Base-by-base conservation (phyloP, 306 rosid species). In the Cicer yamashitae region DNA sequence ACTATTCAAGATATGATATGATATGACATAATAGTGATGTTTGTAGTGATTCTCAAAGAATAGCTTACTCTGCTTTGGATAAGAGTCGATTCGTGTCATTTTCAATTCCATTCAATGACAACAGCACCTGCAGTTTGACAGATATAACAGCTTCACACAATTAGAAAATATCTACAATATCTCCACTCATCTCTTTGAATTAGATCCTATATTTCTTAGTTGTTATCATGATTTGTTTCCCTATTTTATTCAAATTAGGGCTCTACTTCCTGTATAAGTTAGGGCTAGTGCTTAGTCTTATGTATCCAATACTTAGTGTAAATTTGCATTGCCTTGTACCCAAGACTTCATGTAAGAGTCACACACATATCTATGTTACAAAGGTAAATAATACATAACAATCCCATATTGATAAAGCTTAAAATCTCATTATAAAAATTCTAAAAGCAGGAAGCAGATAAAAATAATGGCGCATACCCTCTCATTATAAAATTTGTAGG, bases 21-120 rank as follows among this genome's bases (percentile, higher is more conserved):
- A 62, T 51, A 67, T 10, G 44, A 62, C 47, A 73, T 46, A 14
- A 34, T 56, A 73, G 7, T 41, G 38, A 81, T 40, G 71, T 58
- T 67, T 79, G 8, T 41, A 62, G 54, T 63, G 37, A 18, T 61
- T 39, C 59, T 74, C 41, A 74, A 63, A 84, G 64, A 63, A 74
- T 60, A 75, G 72, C 94, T 73, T 89, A 94, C 98, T 91, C 91
- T 45, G 88, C 89, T 82, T 94, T 94, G 70, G 93, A 91, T 41
- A 77, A 40, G 69, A 91, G 79, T 64, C 98, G 86, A 67, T 82
- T 79, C n/a, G 82, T 67, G 66, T 77, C 84, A 86, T 86, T 79
- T 79, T 83, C 84, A 68, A 94, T 87, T 81, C 91, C 88, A 83
- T 91, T 84, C 71, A 91, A 77, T 13, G 97, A 90, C 22, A 82